phyloP scores from a whole-genome alignment of 2,329 filamentous ascomycete species.

The Apiospora aurea region DNA sequence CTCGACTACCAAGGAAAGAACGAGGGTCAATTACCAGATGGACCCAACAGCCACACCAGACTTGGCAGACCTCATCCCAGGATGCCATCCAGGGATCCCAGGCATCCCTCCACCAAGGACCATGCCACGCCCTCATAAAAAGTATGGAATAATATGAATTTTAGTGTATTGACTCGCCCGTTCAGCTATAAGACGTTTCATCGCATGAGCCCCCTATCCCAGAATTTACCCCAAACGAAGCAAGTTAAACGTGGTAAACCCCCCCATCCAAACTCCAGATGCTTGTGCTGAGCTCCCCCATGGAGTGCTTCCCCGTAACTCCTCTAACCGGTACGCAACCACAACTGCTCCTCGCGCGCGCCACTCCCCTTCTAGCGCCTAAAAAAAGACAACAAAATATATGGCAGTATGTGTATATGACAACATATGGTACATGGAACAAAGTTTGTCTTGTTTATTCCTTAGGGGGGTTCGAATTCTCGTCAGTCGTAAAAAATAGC shows the following conservation, averaged over 20 bases:
- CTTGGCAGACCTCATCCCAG: constrained; percentile 11
- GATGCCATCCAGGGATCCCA: background rate
- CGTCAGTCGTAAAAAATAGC: constrained; percentile 18
- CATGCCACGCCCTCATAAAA: background rate
- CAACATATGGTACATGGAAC: constrained; percentile 22
- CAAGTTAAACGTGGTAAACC: background rate
- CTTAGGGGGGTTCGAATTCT: constrained; percentile 3
- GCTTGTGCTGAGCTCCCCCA: constrained; percentile 17
- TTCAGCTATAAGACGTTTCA: constrained; percentile 3
- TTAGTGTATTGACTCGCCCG: background rate
- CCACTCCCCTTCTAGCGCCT: constrained; percentile 9
- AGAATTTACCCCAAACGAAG: background rate
- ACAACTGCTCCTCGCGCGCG: background rate
- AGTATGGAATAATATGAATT: background rate
- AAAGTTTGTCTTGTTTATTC: background rate
- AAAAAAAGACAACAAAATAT: constrained; percentile 16
- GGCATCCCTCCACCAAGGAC: background rate
- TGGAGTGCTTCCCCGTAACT: constrained; percentile 11
- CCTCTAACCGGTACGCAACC: background rate
- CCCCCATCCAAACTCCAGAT: constrained; percentile 15
- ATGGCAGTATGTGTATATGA: constrained; percentile 17
- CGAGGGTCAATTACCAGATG: background rate
- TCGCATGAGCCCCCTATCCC: background rate
- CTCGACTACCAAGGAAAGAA: background rate
- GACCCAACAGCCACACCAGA: background rate